Base-by-base conservation (phyloP, 441 rosid genomes). In the Adansonia grandidieri region DNA sequence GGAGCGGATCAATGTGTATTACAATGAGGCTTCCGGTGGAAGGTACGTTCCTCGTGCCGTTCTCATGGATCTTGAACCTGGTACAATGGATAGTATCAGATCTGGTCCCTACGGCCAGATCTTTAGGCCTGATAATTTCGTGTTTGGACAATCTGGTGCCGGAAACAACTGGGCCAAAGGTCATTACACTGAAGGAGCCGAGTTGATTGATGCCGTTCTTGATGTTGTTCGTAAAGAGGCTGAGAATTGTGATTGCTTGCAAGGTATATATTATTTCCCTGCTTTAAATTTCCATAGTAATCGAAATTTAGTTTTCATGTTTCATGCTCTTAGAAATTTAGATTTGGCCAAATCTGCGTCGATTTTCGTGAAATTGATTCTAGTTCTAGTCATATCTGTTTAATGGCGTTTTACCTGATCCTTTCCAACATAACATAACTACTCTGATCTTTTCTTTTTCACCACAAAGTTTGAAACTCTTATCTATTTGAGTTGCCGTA, bases 151-250 rank as follows among this genome's bases (percentile, higher is more conserved):
- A 65, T 85, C 88, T 44, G 95, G 92, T 19, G 96, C 96, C 2
- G 94, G 94, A 2, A 90, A 92, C 68, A 92, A 92, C 77, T 92
- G 94, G 93, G 94, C 94, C 40, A 88, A 91, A 86, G 98, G 98
- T 76, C 98, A 93, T 69, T 94, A 94, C 79, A 94, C 97, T 11
- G 97, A 94, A 79, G 96, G 98, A 70, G 98, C 97, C 9, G 98
- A 94, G 87, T 85, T 94, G 63, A 94, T 94, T 19, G 98, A 94
- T 80, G 77, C 98, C n/a, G 98, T 94, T 83, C 97, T 94, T 14
- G 98, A 94, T 81, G 96, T 94, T 42, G 97, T 94, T 42, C 88
- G 98, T 13, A 94, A 94, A 81, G 98, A 94, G 82, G 95, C 97
- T 1, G 97, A 94, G 91, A 92, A 93, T 77, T 93, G 98, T 67